These are phyloP conservation scores for Mesotaenium endlicherianum DNA, from an alignment of 139 green algal species.

Conservation along the genomic window DNA sequence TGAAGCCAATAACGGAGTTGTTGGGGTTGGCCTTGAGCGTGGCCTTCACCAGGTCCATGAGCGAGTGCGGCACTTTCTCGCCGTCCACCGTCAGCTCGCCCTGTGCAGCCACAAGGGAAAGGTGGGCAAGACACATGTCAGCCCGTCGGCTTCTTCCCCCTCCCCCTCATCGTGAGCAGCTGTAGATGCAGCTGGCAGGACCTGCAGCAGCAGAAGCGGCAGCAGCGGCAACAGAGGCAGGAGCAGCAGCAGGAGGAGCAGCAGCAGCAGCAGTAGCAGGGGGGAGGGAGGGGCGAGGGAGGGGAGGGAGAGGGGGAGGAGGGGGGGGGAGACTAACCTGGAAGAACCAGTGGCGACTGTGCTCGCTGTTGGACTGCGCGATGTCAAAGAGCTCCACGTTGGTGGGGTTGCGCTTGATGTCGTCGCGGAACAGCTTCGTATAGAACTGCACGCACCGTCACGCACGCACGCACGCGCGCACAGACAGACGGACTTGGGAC, in stretches of 20 bases:
- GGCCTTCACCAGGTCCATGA: conserved; percentile 83
- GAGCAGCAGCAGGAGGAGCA: too few species aligned
- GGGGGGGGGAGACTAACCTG: conserved; percentile 38
- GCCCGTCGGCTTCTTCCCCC: too few species aligned
- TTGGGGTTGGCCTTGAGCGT: conserved; percentile 74
- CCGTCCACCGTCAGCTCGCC: conserved; percentile 90
- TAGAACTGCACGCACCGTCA: conserved; percentile 51
- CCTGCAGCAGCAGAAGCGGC: not conserved
- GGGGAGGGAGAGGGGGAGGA: not conserved
- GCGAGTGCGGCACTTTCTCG: conserved; percentile 59
- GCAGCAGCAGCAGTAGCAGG: too few species aligned
- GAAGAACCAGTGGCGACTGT: conserved; percentile 68
- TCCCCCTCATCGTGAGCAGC: too few species aligned
- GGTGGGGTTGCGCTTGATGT: conserved; percentile 93
- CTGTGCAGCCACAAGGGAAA: conserved; percentile 17
- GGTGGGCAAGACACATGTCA: too few species aligned
- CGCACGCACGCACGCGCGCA: not conserved
- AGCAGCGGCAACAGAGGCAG: not conserved
- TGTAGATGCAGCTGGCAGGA: too few species aligned
- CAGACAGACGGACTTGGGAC: too few species aligned
- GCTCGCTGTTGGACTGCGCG: conserved; percentile 89
- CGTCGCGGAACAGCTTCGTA: conserved; percentile 62
- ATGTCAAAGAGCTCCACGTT: conserved; percentile 99
- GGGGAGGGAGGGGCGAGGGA: not conserved
- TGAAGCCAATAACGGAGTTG: conserved; percentile 98